Evolutionary conservation across 2,329 filamentous ascomycete species (phyloP).

Genomic region (Calonectria fujianensis): DNA sequence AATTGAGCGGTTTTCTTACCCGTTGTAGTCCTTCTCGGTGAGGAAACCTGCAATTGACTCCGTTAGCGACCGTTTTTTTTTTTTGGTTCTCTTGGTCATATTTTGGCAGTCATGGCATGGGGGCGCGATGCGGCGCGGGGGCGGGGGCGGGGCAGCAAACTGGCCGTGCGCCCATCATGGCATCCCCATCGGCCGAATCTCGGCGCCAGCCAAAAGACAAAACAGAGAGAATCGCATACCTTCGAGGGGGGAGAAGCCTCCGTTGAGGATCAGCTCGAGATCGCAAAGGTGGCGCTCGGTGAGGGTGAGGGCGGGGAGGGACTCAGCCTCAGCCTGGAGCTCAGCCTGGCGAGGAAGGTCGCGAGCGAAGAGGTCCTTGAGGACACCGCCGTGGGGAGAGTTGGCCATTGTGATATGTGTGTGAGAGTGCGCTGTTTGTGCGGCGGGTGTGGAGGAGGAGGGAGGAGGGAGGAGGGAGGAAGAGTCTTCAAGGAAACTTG

Average conservation of each 20-base stretch:
- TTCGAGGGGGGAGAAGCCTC: slow-evolving; percentile 98
- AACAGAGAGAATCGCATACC: slow-evolving; percentile 72
- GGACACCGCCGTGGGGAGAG: slow-evolving; percentile 89
- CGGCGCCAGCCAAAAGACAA: slow-evolving; percentile 34
- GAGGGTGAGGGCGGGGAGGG: slow-evolving; percentile 87
- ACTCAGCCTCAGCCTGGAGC: slow-evolving; percentile 90
- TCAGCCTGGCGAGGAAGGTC: slow-evolving; percentile 89
- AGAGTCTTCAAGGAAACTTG: slow-evolving; percentile 33
- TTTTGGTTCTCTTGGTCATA: slow-evolving; percentile 2
- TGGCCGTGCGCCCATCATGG: slow-evolving; percentile 36
- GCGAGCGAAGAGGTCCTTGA: slow-evolving; percentile 97
- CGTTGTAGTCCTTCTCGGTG: slow-evolving; percentile 97
- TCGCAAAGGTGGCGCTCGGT: slow-evolving; percentile 98
- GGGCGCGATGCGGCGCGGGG: slow-evolving; percentile 44
- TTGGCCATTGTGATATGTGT: slow-evolving; percentile 74
- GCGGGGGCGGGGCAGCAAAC: slow-evolving; percentile 51
- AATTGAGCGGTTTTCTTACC: slow-evolving; percentile 71
- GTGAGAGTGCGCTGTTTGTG: slow-evolving; percentile 30
- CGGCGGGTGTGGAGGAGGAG: neutral
- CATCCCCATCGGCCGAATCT: slow-evolving; percentile 43
- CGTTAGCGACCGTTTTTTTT: slow-evolving; percentile 41
- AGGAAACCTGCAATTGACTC: slow-evolving; percentile 83
- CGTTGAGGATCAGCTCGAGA: slow-evolving; percentile 96
- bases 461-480: slow-evolving; percentile 23
- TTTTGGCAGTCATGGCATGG: slow-evolving; percentile 28